These are phyloP conservation scores for Pachysolen tannophilus DNA, from an alignment of 805 yeast genomes.

Conservation along the genomic window DNA sequence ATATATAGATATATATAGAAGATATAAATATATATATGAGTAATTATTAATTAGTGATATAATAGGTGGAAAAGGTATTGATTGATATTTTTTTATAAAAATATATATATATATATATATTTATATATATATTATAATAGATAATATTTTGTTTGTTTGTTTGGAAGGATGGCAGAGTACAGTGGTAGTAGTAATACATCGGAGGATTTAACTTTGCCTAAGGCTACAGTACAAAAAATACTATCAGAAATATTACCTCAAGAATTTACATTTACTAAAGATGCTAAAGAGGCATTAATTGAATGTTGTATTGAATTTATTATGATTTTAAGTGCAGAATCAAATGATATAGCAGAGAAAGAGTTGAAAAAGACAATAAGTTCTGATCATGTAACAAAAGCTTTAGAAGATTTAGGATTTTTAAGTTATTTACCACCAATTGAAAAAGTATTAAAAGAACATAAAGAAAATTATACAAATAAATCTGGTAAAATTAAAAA, in stretches of 20 bases:
- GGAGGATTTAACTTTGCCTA: constrained; percentile 29
- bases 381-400: constrained; percentile 90
- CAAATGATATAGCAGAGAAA: constrained; percentile 92
- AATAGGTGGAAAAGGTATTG: too few species aligned
- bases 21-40: too few species aligned
- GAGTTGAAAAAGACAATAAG: constrained; percentile 96
- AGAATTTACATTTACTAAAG: constrained; percentile 85
- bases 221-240: constrained; percentile 93
- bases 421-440: constrained; percentile 76
- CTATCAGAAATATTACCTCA: constrained; percentile 82
- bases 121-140: too few species aligned
- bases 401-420: constrained; percentile 82
- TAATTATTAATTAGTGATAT: too few species aligned
- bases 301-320: constrained; percentile 95
- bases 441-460: constrained; percentile 72
- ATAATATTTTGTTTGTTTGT: too few species aligned
- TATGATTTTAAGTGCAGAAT: constrained; percentile 88
- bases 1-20: too few species aligned
- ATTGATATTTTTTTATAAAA: too few species aligned
- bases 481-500: constrained; percentile 88
- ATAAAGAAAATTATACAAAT: constrained; percentile 60
- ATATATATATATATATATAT: too few species aligned
- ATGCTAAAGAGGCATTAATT: constrained; percentile 89
- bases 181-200: too few species aligned
- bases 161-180: too few species aligned